These are phyloP conservation scores for Coemansia sp. DNA, from an alignment of 192 early-diverging fungal species.

Conservation along the genomic window DNA sequence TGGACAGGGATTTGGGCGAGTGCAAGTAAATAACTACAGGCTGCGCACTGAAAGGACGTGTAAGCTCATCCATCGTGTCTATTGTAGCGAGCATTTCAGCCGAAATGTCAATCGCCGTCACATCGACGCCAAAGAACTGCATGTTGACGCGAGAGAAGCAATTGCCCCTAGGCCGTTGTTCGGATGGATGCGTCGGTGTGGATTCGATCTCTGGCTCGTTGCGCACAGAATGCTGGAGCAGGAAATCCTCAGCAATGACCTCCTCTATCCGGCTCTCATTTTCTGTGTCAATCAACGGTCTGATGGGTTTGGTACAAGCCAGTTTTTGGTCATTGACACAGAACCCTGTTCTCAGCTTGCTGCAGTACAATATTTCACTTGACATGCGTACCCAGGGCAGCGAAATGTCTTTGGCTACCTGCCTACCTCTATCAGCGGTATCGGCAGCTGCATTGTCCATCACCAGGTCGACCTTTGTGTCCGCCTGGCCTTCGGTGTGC, in stretches of 20 bases:
- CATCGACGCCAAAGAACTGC: neutral
- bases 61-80: conserved; percentile 41
- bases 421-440: neutral
- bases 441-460: neutral
- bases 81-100: conserved; percentile 32
- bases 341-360: conserved; percentile 1
- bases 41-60: conserved; percentile 34
- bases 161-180: conserved; percentile 16
- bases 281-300: conserved; percentile 25
- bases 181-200: conserved; percentile 5
- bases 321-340: neutral
- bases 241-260: conserved; percentile 18
- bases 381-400: conserved; percentile 31
- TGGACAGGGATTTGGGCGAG: conserved; percentile 37
- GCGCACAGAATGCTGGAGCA: conserved; percentile 11
- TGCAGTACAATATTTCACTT: neutral
- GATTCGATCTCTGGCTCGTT: conserved; percentile 28
- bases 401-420: neutral
- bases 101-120: conserved; percentile 11
- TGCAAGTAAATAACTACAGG: conserved; percentile 40
- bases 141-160: conserved; percentile 18
- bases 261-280: conserved; percentile 23
- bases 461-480: neutral
- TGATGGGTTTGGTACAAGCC: neutral
- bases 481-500: neutral